phyloP scores from a whole-genome alignment of 306 rosid species.

The Begonia peltatifolia region DNA sequence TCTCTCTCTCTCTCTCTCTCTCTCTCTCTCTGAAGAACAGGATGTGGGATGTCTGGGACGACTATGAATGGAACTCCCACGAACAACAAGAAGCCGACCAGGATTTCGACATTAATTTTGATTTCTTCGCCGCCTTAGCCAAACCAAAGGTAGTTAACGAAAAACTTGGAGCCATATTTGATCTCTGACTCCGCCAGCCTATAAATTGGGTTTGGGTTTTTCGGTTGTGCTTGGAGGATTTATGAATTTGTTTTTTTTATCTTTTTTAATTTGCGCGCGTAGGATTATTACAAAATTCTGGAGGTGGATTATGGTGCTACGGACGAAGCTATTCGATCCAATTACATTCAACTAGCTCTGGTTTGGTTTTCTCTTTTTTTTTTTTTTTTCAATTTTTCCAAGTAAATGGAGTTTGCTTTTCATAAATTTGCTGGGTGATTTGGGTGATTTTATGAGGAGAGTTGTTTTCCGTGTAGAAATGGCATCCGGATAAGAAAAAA shows the following conservation, averaged over 20 bases:
- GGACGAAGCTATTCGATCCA: slow-evolving; percentile 73
- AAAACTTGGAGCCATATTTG: neutral
- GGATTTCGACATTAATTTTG: slow-evolving; percentile 39
- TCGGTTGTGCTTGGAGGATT: neutral
- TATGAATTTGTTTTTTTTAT: neutral
- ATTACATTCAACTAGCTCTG: slow-evolving; percentile 85
- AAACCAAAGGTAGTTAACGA: slow-evolving; percentile 46
- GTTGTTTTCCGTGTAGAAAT: slow-evolving; percentile 38
- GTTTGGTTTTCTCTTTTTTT: slow-evolving; percentile 21
- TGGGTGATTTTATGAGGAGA: slow-evolving; percentile 1
- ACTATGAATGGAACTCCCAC: slow-evolving; percentile 11
- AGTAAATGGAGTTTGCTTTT: neutral
- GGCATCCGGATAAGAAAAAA: slow-evolving; percentile 95
- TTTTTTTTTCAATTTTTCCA: neutral
- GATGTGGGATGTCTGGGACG: slow-evolving; percentile 49
- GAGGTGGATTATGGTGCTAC: slow-evolving; percentile 88
- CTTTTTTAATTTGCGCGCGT: neutral
- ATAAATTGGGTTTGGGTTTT: neutral
- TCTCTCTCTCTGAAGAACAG: neutral
- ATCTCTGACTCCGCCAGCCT: neutral
- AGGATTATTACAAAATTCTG: slow-evolving; percentile 84
- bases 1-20: no score
- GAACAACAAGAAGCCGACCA: slow-evolving; percentile 23
- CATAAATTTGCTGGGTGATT: neutral
- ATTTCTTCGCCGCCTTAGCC: slow-evolving; percentile 42